phyloP scores from a whole-genome alignment of 148 eudicot species.

The Vaccinium myrtillus region DNA sequence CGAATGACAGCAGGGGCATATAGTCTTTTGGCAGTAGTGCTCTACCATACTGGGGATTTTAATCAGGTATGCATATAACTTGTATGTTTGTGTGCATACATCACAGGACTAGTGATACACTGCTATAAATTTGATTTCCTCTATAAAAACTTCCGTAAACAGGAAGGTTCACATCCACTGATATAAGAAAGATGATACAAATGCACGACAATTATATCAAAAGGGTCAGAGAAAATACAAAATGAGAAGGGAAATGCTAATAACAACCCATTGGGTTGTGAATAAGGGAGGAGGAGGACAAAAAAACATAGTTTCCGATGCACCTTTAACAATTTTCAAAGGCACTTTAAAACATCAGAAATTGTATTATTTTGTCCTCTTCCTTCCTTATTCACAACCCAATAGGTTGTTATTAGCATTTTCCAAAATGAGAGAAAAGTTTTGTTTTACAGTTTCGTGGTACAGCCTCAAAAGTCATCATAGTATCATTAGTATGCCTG shows the following conservation, averaged over 20 bases:
- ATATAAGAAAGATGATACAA: background rate
- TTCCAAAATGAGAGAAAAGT: no score
- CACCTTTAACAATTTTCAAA: no score
- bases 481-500: background rate
- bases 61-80: conserved; percentile 66
- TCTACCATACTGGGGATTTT: conserved; percentile 99
- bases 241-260: no score
- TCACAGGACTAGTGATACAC: background rate
- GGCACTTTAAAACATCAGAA: no score
- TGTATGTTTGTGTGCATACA: background rate
- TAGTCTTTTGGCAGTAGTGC: conserved; percentile 96
- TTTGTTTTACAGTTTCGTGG: background rate
- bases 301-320: no score
- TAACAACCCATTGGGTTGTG: no score
- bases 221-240: background rate
- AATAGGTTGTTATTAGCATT: no score
- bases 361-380: no score
- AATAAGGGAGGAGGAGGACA: no score
- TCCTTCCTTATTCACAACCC: no score
- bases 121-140: background rate
- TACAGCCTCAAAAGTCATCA: background rate
- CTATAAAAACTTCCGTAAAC: background rate
- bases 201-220: background rate
- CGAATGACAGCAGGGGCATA: conserved; percentile 99
- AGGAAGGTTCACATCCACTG: background rate